phyloP scores from a whole-genome alignment of 1,139 yeast genomes.

The Saccharomyces hybrid region DNA sequence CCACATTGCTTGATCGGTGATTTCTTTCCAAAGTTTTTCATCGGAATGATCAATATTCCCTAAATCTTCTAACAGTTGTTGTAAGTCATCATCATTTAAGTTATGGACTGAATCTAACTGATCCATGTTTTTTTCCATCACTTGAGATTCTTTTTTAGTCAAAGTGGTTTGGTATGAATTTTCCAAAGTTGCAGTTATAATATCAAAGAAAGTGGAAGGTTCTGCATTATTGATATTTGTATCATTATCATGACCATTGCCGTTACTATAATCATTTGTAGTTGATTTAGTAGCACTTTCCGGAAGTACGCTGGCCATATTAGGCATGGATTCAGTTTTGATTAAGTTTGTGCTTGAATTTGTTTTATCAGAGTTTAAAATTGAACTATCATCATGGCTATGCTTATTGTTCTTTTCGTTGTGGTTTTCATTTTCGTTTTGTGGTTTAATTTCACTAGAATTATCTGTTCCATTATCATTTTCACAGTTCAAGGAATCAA shows the following conservation, averaged over 20 bases:
- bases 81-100: conserved; percentile 22
- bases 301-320: not conserved
- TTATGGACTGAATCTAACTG: conserved; percentile 23
- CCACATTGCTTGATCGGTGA: conserved; percentile 72
- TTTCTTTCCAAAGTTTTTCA: conserved; percentile 64
- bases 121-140: conserved; percentile 27
- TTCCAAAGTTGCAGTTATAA: conserved; percentile 16
- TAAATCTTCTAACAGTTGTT: conserved; percentile 25
- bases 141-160: conserved; percentile 18
- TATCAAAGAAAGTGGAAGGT: conserved; percentile 8
- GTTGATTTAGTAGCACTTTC: not conserved
- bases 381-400: not conserved
- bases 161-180: conserved; percentile 15
- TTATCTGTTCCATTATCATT: not conserved
- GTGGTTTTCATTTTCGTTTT: not conserved
- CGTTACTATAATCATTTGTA: not conserved
- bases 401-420: too few species aligned
- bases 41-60: conserved; percentile 37
- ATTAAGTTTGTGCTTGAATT: not conserved
- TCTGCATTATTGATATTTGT: conserved; percentile 3
- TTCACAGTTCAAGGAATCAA: conserved; percentile 10
- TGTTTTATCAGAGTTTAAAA: not conserved
- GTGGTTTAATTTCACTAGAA: not conserved
- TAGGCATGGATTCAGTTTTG: not conserved
- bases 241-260: not conserved